Evolutionary conservation across 192 early-diverging fungal genomes (phyloP).

Genomic region (Podila clonocystis): DNA sequence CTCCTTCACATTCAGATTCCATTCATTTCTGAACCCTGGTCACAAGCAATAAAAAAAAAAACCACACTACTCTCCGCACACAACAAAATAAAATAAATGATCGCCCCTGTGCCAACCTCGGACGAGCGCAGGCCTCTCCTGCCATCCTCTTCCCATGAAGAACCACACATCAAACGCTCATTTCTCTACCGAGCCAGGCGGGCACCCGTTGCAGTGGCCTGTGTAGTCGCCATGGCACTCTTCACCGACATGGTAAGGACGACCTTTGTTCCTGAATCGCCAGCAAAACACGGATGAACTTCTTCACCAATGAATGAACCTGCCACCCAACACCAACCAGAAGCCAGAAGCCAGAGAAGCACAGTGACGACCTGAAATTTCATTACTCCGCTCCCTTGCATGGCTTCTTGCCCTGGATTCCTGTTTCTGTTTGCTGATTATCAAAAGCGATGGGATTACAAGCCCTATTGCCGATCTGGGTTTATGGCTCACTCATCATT

Average conservation of each 20-base stretch:
- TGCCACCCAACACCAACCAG: too few relatives aligned
- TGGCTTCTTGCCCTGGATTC: too few relatives aligned
- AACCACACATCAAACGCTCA: slow-evolving; percentile 1
- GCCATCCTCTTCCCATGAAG: not conserved
- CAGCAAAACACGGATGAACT: too few relatives aligned
- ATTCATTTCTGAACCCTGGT: too few relatives aligned
- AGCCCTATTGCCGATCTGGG: too few relatives aligned
- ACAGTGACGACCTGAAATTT: too few relatives aligned
- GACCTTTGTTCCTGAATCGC: too few relatives aligned
- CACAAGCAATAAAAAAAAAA: too few relatives aligned
- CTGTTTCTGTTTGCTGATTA: slow-evolving; percentile 10
- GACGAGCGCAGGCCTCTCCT: slow-evolving; percentile 33
- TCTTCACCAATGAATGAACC: too few relatives aligned
- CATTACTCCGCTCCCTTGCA: too few relatives aligned
- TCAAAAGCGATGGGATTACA: not conserved
- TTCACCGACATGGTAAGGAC: slow-evolving; percentile 60
- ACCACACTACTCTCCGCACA: not conserved
- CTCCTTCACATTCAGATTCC: too few relatives aligned
- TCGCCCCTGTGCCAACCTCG: slow-evolving; percentile 24
- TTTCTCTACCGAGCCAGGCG: slow-evolving; percentile 35
- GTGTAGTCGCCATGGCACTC: slow-evolving; percentile 66
- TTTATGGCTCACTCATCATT: not conserved
- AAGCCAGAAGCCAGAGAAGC: too few relatives aligned
- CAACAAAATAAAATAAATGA: slow-evolving; percentile 10
- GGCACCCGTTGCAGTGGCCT: slow-evolving; percentile 51